Evolutionary conservation across 1,284 basidiomycete species (phyloP).

Genomic region (Ustilago shanxiensis): DNA sequence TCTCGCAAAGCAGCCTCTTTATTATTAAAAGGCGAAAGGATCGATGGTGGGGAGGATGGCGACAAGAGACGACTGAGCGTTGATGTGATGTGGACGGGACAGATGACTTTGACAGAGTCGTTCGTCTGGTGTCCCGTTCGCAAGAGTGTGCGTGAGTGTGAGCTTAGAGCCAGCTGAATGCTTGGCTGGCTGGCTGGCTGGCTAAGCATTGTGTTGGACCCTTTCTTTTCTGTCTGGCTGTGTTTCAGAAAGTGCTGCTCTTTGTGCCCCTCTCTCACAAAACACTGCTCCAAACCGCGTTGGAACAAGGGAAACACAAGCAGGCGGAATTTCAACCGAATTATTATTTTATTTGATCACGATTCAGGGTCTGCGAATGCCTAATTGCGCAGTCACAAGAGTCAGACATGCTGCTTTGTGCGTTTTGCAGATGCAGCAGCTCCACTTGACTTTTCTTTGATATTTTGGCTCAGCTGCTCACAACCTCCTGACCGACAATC

Average conservation of each 20-base stretch:
- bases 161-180: not conserved
- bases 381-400: constrained; percentile 4
- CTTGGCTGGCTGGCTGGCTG: not conserved
- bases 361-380: constrained; percentile 24
- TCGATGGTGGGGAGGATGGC: constrained; percentile 2
- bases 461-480: too few relatives aligned
- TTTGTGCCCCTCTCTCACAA: constrained; percentile 8
- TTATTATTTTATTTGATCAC: not conserved
- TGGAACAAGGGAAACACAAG: too few relatives aligned
- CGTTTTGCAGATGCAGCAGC: constrained; percentile 2
- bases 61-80: not conserved
- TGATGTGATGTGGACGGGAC: constrained; percentile 3
- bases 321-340: not conserved
- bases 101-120: not conserved
- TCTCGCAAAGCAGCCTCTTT: not conserved
- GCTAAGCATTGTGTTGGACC: constrained; percentile 12
- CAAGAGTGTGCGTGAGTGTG: not conserved
- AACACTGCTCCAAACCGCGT: not conserved
- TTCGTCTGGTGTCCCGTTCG: constrained; percentile 5
- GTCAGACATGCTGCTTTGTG: not conserved
- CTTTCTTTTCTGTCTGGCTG: constrained; percentile 8
- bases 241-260: not conserved
- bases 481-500: too few relatives aligned
- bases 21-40: not conserved
- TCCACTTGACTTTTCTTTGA: constrained; percentile 7